phyloP scores from a whole-genome alignment of 495 filamentous ascomycete species.

The Penicillium paxilli region DNA sequence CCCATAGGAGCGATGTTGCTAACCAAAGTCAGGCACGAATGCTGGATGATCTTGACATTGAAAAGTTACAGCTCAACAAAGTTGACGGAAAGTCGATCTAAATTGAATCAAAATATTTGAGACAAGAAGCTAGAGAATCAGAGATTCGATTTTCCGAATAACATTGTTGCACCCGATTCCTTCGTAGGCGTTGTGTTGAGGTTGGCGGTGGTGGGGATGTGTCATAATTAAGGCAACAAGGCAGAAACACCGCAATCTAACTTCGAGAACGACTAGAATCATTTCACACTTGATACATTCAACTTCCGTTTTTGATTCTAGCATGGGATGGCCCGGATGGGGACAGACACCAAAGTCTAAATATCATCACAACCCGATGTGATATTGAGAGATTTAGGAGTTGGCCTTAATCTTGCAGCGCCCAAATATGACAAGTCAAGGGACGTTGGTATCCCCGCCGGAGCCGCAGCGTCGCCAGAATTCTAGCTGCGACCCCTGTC shows the following conservation, averaged over 20 bases:
- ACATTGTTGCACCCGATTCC: no score
- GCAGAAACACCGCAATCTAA: not conserved
- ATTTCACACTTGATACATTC: no score
- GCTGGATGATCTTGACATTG: constrained; percentile 1
- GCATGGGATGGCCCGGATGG: no score
- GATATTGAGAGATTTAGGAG: no score
- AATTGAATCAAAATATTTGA: not conserved
- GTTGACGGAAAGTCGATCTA: not conserved
- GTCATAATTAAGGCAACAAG: constrained; percentile 5
- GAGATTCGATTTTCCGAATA: no score
- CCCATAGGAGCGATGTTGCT: not conserved
- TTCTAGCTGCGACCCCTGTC: constrained; percentile 27
- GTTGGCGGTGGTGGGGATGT: not conserved
- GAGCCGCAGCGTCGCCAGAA: constrained; percentile 23
- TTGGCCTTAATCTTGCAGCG: no score
- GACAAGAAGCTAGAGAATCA: not conserved
- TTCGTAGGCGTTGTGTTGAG: not conserved
- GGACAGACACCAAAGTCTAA: no score
- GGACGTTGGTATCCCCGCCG: not conserved
- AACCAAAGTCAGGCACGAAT: not conserved
- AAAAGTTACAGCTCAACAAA: constrained; percentile 3
- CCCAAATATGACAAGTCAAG: not conserved
- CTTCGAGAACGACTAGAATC: no score
- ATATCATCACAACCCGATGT: no score
- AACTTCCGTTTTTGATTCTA: no score